These are phyloP conservation scores for Neospora caninum DNA, from an alignment of 169 alveolate genomes.

Conservation along the genomic window DNA sequence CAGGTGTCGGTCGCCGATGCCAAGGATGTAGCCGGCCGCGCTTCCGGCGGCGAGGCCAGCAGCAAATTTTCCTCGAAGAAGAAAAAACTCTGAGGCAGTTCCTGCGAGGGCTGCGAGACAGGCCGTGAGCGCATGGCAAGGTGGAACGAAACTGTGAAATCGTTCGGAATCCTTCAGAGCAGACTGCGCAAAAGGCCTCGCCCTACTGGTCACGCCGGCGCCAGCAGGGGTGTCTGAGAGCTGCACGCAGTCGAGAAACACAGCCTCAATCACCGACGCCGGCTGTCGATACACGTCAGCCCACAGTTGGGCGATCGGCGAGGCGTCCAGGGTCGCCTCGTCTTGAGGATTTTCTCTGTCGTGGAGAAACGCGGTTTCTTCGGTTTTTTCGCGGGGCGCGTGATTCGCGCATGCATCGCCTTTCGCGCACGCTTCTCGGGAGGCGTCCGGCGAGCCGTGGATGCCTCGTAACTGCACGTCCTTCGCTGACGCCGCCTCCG, in stretches of 20 bases:
- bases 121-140: not conserved
- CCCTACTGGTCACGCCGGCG: not conserved
- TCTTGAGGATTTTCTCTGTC: not conserved
- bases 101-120: constrained; percentile 27
- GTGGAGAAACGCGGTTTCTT: not conserved
- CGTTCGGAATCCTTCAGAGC: not conserved
- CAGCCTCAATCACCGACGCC: constrained; percentile 41
- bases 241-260: constrained; percentile 42
- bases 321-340: not conserved
- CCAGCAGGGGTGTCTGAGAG: not conserved
- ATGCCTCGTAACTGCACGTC: no score
- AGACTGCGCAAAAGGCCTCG: not conserved
- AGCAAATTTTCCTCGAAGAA: constrained; percentile 82
- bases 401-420: no score
- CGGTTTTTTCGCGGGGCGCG: no score
- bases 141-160: not conserved
- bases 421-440: no score
- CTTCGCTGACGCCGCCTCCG: no score
- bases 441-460: no score
- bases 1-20: constrained; percentile 98
- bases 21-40: constrained; percentile 95
- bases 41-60: constrained; percentile 93
- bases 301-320: constrained; percentile 29
- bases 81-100: not conserved
- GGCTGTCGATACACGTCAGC: constrained; percentile 32